phyloP scores from a whole-genome alignment of 768 basidiomycete species.

The Symmetrospora coprosmae region DNA sequence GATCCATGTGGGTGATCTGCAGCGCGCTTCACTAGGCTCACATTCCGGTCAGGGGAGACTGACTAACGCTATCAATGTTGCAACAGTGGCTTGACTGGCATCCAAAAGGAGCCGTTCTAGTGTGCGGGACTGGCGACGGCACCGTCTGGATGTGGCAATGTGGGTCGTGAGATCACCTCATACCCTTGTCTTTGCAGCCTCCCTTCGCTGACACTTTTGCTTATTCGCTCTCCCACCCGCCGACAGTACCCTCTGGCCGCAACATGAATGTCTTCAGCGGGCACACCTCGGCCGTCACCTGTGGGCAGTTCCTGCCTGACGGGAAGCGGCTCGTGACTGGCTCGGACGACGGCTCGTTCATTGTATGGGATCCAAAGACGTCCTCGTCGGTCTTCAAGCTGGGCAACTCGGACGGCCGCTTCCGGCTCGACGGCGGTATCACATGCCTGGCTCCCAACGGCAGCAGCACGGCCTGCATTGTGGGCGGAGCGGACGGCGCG shows the following conservation, averaged over 20 bases:
- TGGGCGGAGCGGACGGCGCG: conserved; percentile 73
- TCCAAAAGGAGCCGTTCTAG: conserved; percentile 72
- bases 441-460: conserved; percentile 73
- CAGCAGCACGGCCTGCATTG: conserved; percentile 74
- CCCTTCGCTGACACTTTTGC: no score
- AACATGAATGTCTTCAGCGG: conserved; percentile 94
- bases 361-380: conserved; percentile 79
- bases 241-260: conserved; percentile 77
- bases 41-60: background rate
- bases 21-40: background rate
- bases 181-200: no score
- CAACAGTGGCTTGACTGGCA: conserved; percentile 89
- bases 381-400: conserved; percentile 66
- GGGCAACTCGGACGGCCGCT: conserved; percentile 53
- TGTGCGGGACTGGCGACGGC: conserved; percentile 82
- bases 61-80: background rate
- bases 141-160: conserved; percentile 97
- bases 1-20: conserved; percentile 54
- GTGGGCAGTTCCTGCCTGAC: conserved; percentile 82
- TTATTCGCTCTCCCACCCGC: conserved; percentile 14
- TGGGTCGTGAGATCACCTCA: conserved; percentile 40
- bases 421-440: conserved; percentile 60
- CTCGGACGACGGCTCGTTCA: conserved; percentile 62
- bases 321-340: conserved; percentile 82
- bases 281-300: conserved; percentile 67